These are phyloP conservation scores for Sedum album DNA, from an alignment of 164 flowering plant genomes.

Conservation along the genomic window DNA sequence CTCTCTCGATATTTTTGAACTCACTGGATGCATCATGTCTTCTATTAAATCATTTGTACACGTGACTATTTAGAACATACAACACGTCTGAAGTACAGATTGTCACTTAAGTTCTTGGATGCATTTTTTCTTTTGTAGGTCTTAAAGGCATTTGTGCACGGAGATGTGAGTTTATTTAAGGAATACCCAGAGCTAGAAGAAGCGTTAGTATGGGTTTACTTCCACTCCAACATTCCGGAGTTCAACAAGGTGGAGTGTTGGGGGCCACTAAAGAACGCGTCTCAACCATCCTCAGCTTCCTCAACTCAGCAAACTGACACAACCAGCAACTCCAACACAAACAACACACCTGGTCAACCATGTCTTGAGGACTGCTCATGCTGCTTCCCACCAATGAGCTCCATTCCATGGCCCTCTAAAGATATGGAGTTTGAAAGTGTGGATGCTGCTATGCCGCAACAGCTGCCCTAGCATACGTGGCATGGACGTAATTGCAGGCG, in stretches of 20 bases:
- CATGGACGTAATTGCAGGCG: not conserved
- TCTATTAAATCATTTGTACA: not conserved
- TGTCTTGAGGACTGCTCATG: conserved; percentile 56
- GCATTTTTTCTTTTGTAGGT: conserved; percentile 33
- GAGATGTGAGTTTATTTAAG: conserved; percentile 61
- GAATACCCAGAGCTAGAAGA: conserved; percentile 74
- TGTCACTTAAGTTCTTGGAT: not conserved
- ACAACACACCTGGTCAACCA: conserved; percentile 29
- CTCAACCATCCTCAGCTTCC: conserved; percentile 15
- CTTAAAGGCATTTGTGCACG: conserved; percentile 81
- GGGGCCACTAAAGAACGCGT: conserved; percentile 72
- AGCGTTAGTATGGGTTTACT: conserved; percentile 89
- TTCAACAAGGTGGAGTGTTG: conserved; percentile 83
- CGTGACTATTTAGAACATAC: not conserved
- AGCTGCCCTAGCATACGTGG: not conserved
- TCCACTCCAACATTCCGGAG: conserved; percentile 77
- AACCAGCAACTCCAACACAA: conserved; percentile 11
- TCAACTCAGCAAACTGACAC: not conserved
- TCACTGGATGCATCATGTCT: not conserved
- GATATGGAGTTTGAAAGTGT: conserved; percentile 7
- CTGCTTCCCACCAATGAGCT: conserved; percentile 65
- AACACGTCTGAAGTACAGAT: not conserved
- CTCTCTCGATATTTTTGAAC: not conserved
- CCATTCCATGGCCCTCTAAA: conserved; percentile 44
- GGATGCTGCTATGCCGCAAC: not conserved